Evolutionary conservation across 2,329 filamentous ascomycete species (phyloP).

Genomic region (Thielaviopsis musarum): DNA sequence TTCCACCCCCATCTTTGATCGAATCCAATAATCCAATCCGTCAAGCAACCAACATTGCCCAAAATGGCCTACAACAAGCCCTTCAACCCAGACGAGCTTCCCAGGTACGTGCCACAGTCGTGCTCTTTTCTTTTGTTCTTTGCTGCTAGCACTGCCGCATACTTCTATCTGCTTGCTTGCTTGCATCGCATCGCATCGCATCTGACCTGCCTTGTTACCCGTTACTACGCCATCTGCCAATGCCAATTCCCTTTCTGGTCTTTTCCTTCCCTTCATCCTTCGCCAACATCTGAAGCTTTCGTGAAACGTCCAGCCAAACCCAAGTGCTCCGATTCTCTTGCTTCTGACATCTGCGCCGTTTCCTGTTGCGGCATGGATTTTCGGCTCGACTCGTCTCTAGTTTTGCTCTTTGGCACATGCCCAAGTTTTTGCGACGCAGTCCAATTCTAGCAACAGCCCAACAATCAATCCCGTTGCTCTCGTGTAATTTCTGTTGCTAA

Average conservation of each 20-base stretch:
- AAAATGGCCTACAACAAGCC: constrained; percentile 86
- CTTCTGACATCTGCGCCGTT: neutral
- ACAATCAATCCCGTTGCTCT: constrained; percentile 12
- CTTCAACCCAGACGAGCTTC: constrained; percentile 88
- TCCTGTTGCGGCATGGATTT: neutral
- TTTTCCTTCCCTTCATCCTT: neutral
- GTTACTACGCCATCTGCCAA: neutral
- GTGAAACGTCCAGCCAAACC: constrained; percentile 3
- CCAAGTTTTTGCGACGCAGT: neutral
- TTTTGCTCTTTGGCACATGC: neutral
- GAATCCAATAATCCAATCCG: neutral
- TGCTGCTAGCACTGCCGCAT: no score
- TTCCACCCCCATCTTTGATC: no score
- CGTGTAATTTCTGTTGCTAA: constrained; percentile 8
- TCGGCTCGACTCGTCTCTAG: neutral
- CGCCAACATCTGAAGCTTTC: constrained; percentile 3
- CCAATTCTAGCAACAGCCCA: neutral
- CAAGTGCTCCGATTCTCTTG: neutral
- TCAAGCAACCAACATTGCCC: neutral
- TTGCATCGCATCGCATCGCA: no score
- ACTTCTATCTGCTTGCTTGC: no score
- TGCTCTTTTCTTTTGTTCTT: neutral
- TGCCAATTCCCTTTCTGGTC: neutral
- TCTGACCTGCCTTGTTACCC: no score
- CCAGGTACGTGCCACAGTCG: constrained; percentile 45